Conservation (phyloP, 2,329 filamentous ascomycete genomes). For the Aureobasidium sp. region DNA sequence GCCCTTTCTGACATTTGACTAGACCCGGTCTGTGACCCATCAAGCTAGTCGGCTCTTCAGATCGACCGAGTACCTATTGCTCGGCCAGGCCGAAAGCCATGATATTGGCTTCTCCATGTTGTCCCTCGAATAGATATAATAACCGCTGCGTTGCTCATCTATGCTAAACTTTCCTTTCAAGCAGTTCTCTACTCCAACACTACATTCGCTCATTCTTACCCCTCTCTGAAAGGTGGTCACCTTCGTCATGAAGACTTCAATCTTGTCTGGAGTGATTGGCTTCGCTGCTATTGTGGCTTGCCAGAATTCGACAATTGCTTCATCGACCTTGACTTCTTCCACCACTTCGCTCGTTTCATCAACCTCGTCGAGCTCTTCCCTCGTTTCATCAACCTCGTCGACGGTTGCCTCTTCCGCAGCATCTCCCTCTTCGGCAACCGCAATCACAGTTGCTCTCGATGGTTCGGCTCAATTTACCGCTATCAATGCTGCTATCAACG, state of each 20-base stretch:
- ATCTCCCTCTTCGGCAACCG: conserved; percentile 16
- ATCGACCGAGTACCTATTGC: background rate
- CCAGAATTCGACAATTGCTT: conserved; percentile 23
- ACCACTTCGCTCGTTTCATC: background rate
- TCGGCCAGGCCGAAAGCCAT: background rate
- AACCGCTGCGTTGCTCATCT: background rate
- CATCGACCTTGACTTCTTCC: background rate
- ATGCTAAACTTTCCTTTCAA: background rate
- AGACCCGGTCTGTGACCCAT: background rate
- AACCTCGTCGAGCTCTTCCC: background rate
- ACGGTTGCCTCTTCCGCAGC: background rate
- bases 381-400: conserved; percentile 7
- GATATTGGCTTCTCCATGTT: background rate
- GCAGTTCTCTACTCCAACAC: background rate
- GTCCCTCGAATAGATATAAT: background rate
- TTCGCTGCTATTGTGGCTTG: conserved; percentile 27
- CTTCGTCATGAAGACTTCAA: conserved; percentile 27
- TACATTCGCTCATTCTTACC: background rate
- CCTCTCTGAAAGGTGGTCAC: background rate
- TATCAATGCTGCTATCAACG: conserved; percentile 31
- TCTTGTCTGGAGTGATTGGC: conserved; percentile 36
- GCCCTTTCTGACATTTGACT: background rate
- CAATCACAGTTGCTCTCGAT: conserved; percentile 37
- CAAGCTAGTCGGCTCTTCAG: background rate
- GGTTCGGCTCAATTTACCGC: conserved; percentile 38